A percentile compares a stretch with the other conserved stretches of the same genome.
These are phyloP conservation scores for Malassezia yamatoensis DNA, from an alignment of 1,284 basidiomycete genomes.

Conservation along the genomic window DNA sequence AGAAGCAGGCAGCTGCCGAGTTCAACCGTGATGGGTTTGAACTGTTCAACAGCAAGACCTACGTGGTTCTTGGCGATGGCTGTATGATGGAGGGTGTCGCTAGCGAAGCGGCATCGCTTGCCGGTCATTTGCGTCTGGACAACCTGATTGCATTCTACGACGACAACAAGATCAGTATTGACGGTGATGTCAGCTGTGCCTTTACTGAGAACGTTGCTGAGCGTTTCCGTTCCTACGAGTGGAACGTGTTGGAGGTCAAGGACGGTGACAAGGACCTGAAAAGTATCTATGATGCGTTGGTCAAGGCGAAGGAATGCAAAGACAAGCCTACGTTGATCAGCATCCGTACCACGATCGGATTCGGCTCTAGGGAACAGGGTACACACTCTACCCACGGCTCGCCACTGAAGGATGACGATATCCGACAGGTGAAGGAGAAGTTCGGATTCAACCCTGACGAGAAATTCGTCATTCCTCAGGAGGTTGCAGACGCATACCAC, in stretches of 20 bases:
- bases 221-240: slow-evolving; percentile 80
- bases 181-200: slow-evolving; percentile 78
- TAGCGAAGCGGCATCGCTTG: slow-evolving; percentile 77
- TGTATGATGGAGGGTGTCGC: slow-evolving; percentile 93
- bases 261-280: slow-evolving; percentile 76
- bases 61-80: slow-evolving; percentile 80
- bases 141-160: slow-evolving; percentile 61
- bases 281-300: slow-evolving; percentile 69
- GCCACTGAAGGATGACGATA: slow-evolving; percentile 89
- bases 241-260: slow-evolving; percentile 77
- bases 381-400: slow-evolving; percentile 82
- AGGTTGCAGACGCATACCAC: slow-evolving; percentile 62
- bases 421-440: slow-evolving; percentile 69
- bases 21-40: slow-evolving; percentile 81
- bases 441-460: slow-evolving; percentile 72
- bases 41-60: slow-evolving; percentile 81
- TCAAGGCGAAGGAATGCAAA: slow-evolving; percentile 64
- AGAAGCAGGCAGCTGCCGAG: slow-evolving; percentile 73
- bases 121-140: slow-evolving; percentile 79
- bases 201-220: slow-evolving; percentile 88
- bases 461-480: slow-evolving; percentile 68
- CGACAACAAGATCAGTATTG: slow-evolving; percentile 78
- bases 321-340: slow-evolving; percentile 77
- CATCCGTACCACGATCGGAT: slow-evolving; percentile 82
- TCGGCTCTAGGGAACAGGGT: slow-evolving; percentile 80